A percentile compares a stretch with the other conserved stretches of the same genome.
Evolutionary conservation across 139 green algal genomes (phyloP).

Genomic region (Asterochloris erici): DNA sequence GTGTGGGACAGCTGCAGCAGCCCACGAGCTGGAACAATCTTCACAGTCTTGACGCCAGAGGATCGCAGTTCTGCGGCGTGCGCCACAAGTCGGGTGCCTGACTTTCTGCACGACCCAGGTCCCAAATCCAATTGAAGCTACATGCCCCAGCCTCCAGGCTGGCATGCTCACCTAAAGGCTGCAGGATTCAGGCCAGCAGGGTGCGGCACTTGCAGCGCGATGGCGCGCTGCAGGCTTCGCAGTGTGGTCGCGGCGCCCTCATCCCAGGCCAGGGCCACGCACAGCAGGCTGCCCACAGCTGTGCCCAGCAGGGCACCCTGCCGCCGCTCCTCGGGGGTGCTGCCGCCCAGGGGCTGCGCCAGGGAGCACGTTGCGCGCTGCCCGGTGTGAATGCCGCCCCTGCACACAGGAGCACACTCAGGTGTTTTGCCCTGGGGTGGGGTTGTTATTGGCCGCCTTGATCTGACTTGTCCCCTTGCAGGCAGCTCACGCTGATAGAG

Average conservation of each 20-base stretch:
- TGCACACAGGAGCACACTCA: neutral
- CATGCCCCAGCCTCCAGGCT: neutral
- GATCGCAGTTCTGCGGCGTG: too few relatives aligned
- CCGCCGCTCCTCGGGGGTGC: neutral
- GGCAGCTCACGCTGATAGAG: neutral
- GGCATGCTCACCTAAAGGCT: slow-evolving; percentile 50
- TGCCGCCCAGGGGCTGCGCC: neutral
- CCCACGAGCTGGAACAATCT: neutral
- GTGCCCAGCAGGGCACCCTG: neutral
- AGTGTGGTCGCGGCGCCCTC: slow-evolving; percentile 25
- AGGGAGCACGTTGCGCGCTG: slow-evolving; percentile 20
- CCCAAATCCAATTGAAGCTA: too few relatives aligned
- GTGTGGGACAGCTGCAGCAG: neutral
- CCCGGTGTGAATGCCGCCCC: slow-evolving; percentile 40
- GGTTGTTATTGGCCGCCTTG: neutral
- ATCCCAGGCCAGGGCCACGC: slow-evolving; percentile 17
- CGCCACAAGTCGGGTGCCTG: neutral
- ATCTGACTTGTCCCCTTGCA: neutral
- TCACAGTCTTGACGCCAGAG: neutral
- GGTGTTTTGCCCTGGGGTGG: neutral
- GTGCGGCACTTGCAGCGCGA: slow-evolving; percentile 46
- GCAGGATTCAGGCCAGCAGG: slow-evolving; percentile 68
- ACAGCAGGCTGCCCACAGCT: slow-evolving; percentile 1
- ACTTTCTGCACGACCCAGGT: too few relatives aligned
- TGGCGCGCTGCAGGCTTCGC: slow-evolving; percentile 38